Conservation (phyloP, 2,329 filamentous ascomycete genomes). For the Scedosporium aurantiacum region DNA sequence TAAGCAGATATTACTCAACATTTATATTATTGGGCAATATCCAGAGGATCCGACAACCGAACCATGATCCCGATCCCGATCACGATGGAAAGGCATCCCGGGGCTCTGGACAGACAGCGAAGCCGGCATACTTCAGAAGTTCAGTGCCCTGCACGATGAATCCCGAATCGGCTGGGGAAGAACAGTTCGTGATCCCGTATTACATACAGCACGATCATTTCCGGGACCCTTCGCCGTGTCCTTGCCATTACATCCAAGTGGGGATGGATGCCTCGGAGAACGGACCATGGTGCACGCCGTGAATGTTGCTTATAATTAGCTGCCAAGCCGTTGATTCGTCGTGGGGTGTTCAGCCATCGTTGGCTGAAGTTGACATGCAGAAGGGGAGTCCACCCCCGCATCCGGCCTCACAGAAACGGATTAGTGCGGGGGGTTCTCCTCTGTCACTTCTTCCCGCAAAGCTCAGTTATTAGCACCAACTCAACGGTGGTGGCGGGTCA, state of each 20-base stretch:
- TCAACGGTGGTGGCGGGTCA: neutral
- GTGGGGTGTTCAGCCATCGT: neutral
- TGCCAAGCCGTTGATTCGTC: too few relatives aligned
- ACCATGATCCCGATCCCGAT: neutral
- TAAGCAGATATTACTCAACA: neutral
- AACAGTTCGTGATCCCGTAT: too few relatives aligned
- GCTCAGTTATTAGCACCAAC: neutral
- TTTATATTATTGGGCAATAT: neutral
- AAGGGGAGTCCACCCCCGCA: neutral
- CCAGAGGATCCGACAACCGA: neutral
- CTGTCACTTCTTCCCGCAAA: neutral
- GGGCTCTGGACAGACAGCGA: neutral
- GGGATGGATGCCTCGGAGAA: too few relatives aligned
- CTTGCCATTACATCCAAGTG: too few relatives aligned
- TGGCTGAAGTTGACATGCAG: neutral
- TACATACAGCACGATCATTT: too few relatives aligned
- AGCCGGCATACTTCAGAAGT: neutral
- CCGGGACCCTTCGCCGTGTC: too few relatives aligned
- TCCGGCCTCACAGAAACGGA: neutral
- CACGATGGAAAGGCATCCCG: neutral
- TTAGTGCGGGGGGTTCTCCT: constrained; percentile 1
- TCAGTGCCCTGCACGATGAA: too few relatives aligned
- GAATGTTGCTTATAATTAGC: too few relatives aligned
- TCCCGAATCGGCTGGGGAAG: too few relatives aligned
- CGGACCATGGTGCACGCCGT: too few relatives aligned